Evolutionary conservation across 2,329 filamentous ascomycete genomes (phyloP).

Genomic region (Hymenoscyphus scutula): DNA sequence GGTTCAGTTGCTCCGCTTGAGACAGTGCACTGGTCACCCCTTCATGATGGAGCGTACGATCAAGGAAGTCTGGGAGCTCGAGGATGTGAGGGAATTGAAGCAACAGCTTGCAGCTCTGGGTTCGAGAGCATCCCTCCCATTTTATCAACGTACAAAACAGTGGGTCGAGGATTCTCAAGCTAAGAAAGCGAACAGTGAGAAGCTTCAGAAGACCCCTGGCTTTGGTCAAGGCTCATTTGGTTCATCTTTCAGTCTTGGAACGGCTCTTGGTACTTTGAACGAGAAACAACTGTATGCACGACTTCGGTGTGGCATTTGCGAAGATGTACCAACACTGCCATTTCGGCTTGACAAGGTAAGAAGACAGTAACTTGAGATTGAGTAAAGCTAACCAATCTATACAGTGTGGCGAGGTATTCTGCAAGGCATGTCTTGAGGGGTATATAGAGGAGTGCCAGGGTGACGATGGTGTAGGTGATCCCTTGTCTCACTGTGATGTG

Average conservation of each 20-base stretch:
- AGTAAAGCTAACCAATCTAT: neutral
- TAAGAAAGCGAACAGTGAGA: neutral
- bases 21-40: constrained; percentile 35
- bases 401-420: constrained; percentile 55
- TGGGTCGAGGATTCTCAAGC: constrained; percentile 22
- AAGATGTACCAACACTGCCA: constrained; percentile 39
- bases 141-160: constrained; percentile 33
- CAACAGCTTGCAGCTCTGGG: constrained; percentile 16
- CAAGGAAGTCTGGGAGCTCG: constrained; percentile 32
- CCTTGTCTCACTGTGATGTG: neutral
- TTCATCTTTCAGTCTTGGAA: constrained; percentile 33
- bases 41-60: constrained; percentile 36
- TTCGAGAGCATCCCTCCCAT: constrained; percentile 13
- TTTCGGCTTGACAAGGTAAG: constrained; percentile 39
- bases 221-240: constrained; percentile 34
- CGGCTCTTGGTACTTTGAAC: constrained; percentile 33
- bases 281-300: constrained; percentile 35
- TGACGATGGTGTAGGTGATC: constrained; percentile 22
- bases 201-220: neutral
- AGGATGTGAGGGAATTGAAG: constrained; percentile 28
- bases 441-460: constrained; percentile 32
- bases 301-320: constrained; percentile 44
- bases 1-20: constrained; percentile 35
- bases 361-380: neutral
- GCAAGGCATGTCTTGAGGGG: constrained; percentile 45